A percentile compares a stretch with the other conserved stretches of the same genome.
These are phyloP conservation scores for Fusarium nanum DNA, from an alignment of 2,329 filamentous ascomycete genomes.

Conservation along the genomic window DNA sequence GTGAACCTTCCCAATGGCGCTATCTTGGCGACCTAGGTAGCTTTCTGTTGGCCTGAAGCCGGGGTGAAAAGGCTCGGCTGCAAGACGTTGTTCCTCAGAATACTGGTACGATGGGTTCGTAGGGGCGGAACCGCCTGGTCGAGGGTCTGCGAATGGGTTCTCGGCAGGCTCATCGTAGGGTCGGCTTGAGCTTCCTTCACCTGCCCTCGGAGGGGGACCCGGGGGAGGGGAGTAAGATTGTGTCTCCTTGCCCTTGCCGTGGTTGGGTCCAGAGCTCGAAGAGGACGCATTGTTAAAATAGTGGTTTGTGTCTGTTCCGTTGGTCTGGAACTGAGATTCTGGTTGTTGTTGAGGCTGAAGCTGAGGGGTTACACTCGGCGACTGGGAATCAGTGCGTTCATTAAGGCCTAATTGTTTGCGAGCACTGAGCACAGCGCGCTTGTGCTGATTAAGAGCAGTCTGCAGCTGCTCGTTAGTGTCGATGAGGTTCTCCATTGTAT, in stretches of 20 bases:
- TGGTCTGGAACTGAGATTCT: slow-evolving; percentile 35
- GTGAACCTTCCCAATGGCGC: slow-evolving; percentile 54
- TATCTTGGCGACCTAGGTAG: slow-evolving; percentile 53
- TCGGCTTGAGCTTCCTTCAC: slow-evolving; percentile 43
- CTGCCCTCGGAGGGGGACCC: slow-evolving; percentile 43
- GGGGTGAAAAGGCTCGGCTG: slow-evolving; percentile 55
- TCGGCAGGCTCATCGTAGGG: slow-evolving; percentile 36
- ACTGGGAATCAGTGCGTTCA: slow-evolving; percentile 46
- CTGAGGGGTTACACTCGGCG: slow-evolving; percentile 45
- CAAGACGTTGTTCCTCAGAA: slow-evolving; percentile 43
- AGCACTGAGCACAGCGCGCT: slow-evolving; percentile 78
- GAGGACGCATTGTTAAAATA: slow-evolving; percentile 27
- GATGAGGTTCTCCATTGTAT: slow-evolving; percentile 92
- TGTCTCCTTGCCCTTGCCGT: slow-evolving; percentile 52
- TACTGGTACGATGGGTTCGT: slow-evolving; percentile 33
- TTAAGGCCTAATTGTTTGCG: slow-evolving; percentile 64
- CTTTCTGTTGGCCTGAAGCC: slow-evolving; percentile 48
- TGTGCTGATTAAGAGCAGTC: slow-evolving; percentile 83
- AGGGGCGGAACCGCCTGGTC: slow-evolving; percentile 31
- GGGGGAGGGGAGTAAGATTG: slow-evolving; percentile 45
- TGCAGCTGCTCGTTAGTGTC: slow-evolving; percentile 94
- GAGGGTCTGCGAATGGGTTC: slow-evolving; percentile 52
- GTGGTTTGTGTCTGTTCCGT: slow-evolving; percentile 47
- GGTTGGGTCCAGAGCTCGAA: slow-evolving; percentile 28
- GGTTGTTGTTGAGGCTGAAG: slow-evolving; percentile 24